phyloP scores from a whole-genome alignment of 2,329 filamentous ascomycete genomes.

The Colletotrichum sublineola region DNA sequence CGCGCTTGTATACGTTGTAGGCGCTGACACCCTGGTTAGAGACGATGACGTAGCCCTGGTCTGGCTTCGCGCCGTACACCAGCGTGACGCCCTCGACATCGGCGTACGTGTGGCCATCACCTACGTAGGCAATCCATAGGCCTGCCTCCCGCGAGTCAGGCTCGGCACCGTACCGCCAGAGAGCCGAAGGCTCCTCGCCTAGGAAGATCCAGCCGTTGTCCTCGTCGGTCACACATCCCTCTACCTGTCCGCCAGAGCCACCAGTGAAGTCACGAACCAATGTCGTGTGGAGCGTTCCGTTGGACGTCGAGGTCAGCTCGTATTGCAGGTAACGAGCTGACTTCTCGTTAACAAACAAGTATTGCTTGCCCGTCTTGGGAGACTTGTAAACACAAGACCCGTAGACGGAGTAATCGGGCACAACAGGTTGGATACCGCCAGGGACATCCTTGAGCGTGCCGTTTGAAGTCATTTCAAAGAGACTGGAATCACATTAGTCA shows the following conservation, averaged over 20 bases:
- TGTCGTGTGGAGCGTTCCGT: slow-evolving; percentile 58
- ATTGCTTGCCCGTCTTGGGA: slow-evolving; percentile 60
- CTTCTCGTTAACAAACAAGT: slow-evolving; percentile 69
- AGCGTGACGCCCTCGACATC: slow-evolving; percentile 69
- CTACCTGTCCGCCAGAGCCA: slow-evolving; percentile 65
- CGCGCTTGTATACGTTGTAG: slow-evolving; percentile 64
- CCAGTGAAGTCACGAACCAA: slow-evolving; percentile 65
- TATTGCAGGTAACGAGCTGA: slow-evolving; percentile 67
- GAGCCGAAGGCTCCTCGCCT: slow-evolving; percentile 64
- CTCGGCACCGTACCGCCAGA: slow-evolving; percentile 67
- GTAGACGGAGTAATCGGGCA: slow-evolving; percentile 62
- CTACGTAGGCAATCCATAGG: slow-evolving; percentile 56
- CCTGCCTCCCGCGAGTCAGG: slow-evolving; percentile 56
- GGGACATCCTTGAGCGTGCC: slow-evolving; percentile 58
- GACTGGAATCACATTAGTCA: slow-evolving; percentile 46
- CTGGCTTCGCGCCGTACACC: slow-evolving; percentile 58
- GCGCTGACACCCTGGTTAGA: slow-evolving; percentile 67
- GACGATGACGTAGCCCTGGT: slow-evolving; percentile 64
- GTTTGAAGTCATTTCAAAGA: slow-evolving; percentile 63
- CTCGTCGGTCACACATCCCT: slow-evolving; percentile 67
- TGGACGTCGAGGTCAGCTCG: slow-evolving; percentile 57
- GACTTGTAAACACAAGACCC: slow-evolving; percentile 67
- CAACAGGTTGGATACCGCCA: slow-evolving; percentile 61
- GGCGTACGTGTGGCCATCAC: slow-evolving; percentile 61
- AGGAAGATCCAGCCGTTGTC: slow-evolving; percentile 64